Conservation (phyloP, 192 early-diverging fungal genomes). For the Powellomyces hirtus region DNA sequence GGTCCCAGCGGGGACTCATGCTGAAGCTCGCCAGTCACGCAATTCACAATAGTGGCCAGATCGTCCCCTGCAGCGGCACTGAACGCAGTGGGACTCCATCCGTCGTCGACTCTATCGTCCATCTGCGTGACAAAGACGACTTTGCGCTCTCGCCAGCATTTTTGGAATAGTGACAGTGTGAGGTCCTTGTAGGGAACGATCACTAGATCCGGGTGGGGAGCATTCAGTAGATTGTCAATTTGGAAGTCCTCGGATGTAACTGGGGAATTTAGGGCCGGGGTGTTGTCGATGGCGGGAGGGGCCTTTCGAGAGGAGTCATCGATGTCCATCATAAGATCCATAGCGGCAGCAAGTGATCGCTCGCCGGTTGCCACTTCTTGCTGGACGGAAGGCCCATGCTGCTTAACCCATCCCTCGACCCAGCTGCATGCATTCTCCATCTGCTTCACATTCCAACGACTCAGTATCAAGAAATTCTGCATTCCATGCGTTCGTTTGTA, state of each 20-base stretch:
- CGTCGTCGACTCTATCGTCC: constrained; percentile 14
- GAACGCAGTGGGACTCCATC: constrained; percentile 37
- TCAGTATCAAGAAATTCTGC: not conserved
- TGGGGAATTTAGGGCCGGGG: too few species aligned
- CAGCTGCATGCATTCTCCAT: constrained; percentile 4
- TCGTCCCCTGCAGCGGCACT: constrained; percentile 41
- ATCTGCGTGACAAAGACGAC: constrained; percentile 28
- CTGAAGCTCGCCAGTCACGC: constrained; percentile 17
- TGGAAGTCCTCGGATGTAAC: not conserved
- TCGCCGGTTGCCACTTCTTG: too few species aligned
- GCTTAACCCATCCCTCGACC: not conserved
- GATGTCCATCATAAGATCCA: too few species aligned
- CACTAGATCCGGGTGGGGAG: constrained; percentile 14
- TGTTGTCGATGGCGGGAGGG: not conserved
- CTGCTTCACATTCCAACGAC: constrained; percentile 10
- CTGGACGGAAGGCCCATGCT: not conserved
- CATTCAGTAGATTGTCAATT: not conserved
- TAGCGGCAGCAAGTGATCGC: too few species aligned
- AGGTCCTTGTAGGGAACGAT: constrained; percentile 2
- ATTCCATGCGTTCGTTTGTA: not conserved
- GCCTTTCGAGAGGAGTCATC: not conserved
- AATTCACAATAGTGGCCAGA: constrained; percentile 52
- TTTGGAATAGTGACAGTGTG: constrained; percentile 20
- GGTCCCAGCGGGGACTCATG: constrained; percentile 30
- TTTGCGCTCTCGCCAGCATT: constrained; percentile 28